These are phyloP conservation scores for Phylloporus gajari DNA, from an alignment of 1,284 basidiomycete species.

Conservation along the genomic window DNA sequence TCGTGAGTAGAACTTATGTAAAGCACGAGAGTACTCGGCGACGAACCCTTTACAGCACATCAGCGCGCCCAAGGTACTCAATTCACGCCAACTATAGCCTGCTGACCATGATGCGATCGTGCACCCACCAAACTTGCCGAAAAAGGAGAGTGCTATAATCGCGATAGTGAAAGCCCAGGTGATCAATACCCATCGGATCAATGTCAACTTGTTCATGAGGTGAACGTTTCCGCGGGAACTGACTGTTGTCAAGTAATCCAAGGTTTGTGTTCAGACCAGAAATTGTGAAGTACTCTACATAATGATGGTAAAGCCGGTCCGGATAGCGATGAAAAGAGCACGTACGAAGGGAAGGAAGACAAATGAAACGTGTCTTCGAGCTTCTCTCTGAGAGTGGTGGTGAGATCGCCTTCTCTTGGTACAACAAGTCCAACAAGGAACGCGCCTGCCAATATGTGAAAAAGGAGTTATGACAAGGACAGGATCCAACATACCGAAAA, in stretches of 20 bases:
- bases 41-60: constrained; percentile 95
- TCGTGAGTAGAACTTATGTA: neutral
- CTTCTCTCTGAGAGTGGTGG: constrained; percentile 81
- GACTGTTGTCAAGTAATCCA: constrained; percentile 78
- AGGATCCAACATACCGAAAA: constrained; percentile 67
- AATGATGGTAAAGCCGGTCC: constrained; percentile 6
- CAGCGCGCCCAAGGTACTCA: constrained; percentile 86
- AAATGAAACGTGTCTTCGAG: constrained; percentile 85
- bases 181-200: constrained; percentile 73
- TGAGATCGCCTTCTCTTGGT: constrained; percentile 88
- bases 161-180: constrained; percentile 92
- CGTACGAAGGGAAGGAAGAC: constrained; percentile 87
- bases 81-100: constrained; percentile 83
- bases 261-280: constrained; percentile 92
- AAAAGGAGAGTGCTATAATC: constrained; percentile 84
- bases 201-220: constrained; percentile 48
- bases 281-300: constrained; percentile 82
- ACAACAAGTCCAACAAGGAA: constrained; percentile 92
- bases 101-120: constrained; percentile 72
- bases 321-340: neutral
- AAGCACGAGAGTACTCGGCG: neutral
- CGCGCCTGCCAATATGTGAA: constrained; percentile 61
- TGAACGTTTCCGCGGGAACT: neutral
- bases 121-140: constrained; percentile 86
- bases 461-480: constrained; percentile 48